phyloP scores from a whole-genome alignment of 2,329 filamentous ascomycete species.

The Oidium heveae region DNA sequence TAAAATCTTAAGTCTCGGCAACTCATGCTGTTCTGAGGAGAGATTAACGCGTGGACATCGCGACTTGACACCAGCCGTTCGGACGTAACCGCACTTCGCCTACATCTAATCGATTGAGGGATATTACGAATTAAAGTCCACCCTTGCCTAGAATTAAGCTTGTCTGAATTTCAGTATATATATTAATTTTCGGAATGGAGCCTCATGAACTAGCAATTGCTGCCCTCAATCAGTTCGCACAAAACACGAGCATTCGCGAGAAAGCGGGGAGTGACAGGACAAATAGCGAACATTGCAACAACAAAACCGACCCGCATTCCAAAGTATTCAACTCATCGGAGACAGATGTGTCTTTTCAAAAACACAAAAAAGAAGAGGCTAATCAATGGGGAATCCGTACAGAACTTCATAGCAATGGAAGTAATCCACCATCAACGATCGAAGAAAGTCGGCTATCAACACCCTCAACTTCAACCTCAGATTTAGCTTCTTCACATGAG shows the following conservation, averaged over 20 bases:
- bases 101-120: neutral
- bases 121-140: neutral
- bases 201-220: slow-evolving; percentile 10
- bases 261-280: slow-evolving; percentile 11
- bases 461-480: slow-evolving; percentile 15
- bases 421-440: slow-evolving; percentile 21
- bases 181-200: slow-evolving; percentile 6
- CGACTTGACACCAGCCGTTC: neutral
- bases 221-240: slow-evolving; percentile 8
- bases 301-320: neutral
- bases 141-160: neutral
- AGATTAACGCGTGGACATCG: neutral
- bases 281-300: neutral
- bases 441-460: slow-evolving; percentile 18
- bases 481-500: slow-evolving; percentile 14
- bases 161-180: neutral
- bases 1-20: too few relatives aligned
- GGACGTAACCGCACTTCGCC: neutral
- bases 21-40: neutral
- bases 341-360: neutral
- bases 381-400: too few relatives aligned
- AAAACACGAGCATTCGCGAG: slow-evolving; percentile 6
- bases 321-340: neutral
- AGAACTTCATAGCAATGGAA: neutral
- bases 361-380: neutral